Conservation (phyloP, 2,329 filamentous ascomycete genomes). For the Penicillium sp. region DNA sequence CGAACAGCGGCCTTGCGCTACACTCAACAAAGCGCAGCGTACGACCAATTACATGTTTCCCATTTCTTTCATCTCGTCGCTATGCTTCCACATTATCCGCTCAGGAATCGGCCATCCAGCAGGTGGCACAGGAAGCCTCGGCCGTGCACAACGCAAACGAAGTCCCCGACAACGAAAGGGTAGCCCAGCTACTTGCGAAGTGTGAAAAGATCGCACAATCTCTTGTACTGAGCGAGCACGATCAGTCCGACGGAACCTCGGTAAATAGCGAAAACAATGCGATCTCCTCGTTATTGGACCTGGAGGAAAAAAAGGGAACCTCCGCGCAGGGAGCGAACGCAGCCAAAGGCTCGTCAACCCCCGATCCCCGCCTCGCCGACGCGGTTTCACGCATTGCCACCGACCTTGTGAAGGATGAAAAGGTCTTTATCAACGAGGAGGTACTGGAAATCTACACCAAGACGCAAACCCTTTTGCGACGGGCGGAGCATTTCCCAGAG, state of each 20-base stretch:
- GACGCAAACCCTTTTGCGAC: slow-evolving; percentile 73
- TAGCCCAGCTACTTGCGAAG: slow-evolving; percentile 39
- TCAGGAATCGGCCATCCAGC: slow-evolving; percentile 34
- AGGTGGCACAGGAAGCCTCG: slow-evolving; percentile 32
- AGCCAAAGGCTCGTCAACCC: slow-evolving; percentile 30
- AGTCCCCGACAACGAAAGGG: slow-evolving; percentile 40
- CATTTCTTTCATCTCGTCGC: slow-evolving; percentile 11
- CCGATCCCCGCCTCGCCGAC: slow-evolving; percentile 43
- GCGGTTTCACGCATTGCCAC: slow-evolving; percentile 64
- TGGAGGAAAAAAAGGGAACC: slow-evolving; percentile 42
- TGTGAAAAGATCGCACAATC: slow-evolving; percentile 39
- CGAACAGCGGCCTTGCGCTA: slow-evolving; percentile 17
- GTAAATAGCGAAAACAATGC: slow-evolving; percentile 37
- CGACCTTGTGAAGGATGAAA: slow-evolving; percentile 71
- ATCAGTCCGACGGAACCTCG: slow-evolving; percentile 17
- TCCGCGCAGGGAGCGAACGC: slow-evolving; percentile 19
- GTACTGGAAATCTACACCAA: slow-evolving; percentile 76
- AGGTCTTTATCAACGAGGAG: slow-evolving; percentile 77
- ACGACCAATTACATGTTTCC: slow-evolving; percentile 7
- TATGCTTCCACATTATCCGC: slow-evolving; percentile 26
- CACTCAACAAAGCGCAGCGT: slow-evolving; percentile 21
- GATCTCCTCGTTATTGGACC: slow-evolving; percentile 46
- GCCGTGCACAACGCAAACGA: slow-evolving; percentile 34
- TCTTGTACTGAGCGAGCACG: slow-evolving; percentile 33
- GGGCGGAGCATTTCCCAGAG: slow-evolving; percentile 75